A percentile compares a stretch with the other conserved stretches of the same genome.
Conservation (phyloP, 2,329 filamentous ascomycete genomes). For the Aphanoascus verrucosus region DNA sequence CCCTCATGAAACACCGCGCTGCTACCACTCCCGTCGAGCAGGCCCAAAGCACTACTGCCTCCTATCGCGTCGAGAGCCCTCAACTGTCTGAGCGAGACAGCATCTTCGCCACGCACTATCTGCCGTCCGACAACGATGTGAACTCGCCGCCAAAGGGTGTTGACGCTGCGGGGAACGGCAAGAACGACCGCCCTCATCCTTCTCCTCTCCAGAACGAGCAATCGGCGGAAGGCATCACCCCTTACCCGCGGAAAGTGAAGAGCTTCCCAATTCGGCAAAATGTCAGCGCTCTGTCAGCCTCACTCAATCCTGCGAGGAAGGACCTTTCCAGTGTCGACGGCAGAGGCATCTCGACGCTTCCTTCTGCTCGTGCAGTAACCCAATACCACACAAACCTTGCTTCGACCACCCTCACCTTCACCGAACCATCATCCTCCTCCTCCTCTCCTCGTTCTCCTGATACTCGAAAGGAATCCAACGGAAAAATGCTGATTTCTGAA, state of each 20-base stretch:
- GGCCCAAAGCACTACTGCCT: constrained; percentile 19
- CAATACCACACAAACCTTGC: background rate
- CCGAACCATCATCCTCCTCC: constrained; percentile 1
- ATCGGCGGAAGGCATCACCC: background rate
- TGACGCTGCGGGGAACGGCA: background rate
- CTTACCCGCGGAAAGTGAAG: constrained; percentile 1
- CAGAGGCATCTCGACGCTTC: background rate
- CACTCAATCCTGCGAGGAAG: constrained; percentile 15
- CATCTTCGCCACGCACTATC: constrained; percentile 54
- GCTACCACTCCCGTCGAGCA: constrained; percentile 25
- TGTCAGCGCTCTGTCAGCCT: constrained; percentile 16
- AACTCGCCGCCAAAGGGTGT: constrained; percentile 26
- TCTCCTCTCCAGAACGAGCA: background rate
- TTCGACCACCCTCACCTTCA: background rate
- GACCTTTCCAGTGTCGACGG: constrained; percentile 7
- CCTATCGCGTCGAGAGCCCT: constrained; percentile 29
- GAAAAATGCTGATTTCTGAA: constrained; percentile 5
- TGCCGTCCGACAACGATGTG: constrained; percentile 35
- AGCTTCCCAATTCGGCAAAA: constrained; percentile 11
- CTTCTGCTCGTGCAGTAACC: constrained; percentile 22
- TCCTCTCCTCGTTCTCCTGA: background rate
- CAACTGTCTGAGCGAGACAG: constrained; percentile 52
- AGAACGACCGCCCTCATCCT: constrained; percentile 1
- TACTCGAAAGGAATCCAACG: background rate
- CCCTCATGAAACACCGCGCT: constrained; percentile 27